These are phyloP conservation scores for Coemansia biformis DNA, from an alignment of 192 early-diverging fungal genomes.

Conservation along the genomic window DNA sequence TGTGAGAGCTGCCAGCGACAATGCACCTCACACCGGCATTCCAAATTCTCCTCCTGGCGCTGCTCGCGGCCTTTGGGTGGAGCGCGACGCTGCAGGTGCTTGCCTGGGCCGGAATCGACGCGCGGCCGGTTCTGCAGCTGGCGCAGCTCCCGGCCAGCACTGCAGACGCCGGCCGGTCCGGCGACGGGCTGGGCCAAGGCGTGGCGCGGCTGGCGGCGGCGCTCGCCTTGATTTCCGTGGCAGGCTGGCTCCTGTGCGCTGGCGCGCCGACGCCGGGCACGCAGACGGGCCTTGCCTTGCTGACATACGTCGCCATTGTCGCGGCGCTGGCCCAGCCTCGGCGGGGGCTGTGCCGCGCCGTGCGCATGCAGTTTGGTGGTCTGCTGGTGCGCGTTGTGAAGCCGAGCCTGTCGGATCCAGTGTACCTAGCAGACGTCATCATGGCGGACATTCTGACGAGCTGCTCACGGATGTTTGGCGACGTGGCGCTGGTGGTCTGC, in stretches of 20 bases:
- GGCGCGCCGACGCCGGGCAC: slow-evolving; percentile 3
- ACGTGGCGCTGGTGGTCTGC: slow-evolving; percentile 58
- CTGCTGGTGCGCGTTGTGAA: slow-evolving; percentile 35
- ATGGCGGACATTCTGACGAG: slow-evolving; percentile 94
- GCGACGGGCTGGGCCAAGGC: slow-evolving; percentile 13
- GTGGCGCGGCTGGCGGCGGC: slow-evolving; percentile 21
- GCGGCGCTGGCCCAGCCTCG: slow-evolving; percentile 25
- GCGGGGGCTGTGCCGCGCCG: slow-evolving; percentile 23
- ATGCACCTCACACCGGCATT: slow-evolving; percentile 44
- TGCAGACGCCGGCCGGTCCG: neutral
- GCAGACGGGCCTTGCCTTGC: slow-evolving; percentile 23
- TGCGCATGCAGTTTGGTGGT: slow-evolving; percentile 33
- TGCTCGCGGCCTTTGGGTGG: slow-evolving; percentile 45
- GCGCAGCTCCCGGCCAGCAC: slow-evolving; percentile 7
- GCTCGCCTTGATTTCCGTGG: slow-evolving; percentile 10
- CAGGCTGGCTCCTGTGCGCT: slow-evolving; percentile 27
- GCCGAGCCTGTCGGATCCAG: slow-evolving; percentile 41
- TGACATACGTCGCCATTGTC: slow-evolving; percentile 25
- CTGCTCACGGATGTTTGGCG: slow-evolving; percentile 84
- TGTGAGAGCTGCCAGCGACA: no score
- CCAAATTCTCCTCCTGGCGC: slow-evolving; percentile 36
- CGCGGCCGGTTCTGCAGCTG: slow-evolving; percentile 33
- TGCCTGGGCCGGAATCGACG: slow-evolving; percentile 24
- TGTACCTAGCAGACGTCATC: slow-evolving; percentile 74
- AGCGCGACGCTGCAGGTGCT: slow-evolving; percentile 35